phyloP scores from a whole-genome alignment of 2,329 filamentous ascomycete species.

The Leptographium procerum region DNA sequence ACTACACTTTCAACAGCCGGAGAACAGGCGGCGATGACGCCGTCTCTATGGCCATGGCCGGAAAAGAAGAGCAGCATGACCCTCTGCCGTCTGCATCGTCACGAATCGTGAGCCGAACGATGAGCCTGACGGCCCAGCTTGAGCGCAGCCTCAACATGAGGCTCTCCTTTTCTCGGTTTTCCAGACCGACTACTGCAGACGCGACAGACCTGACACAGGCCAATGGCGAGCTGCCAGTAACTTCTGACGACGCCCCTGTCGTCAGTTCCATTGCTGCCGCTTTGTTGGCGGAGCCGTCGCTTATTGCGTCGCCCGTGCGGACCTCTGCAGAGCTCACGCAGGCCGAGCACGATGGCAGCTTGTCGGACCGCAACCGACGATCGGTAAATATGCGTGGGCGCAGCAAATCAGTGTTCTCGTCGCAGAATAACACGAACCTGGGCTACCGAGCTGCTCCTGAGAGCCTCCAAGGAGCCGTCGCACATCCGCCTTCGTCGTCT shows the following conservation, averaged over 20 bases:
- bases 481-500: background rate
- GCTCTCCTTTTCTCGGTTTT: background rate
- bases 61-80: background rate
- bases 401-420: background rate
- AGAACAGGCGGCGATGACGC: background rate
- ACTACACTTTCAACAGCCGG: background rate
- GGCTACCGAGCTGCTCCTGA: background rate
- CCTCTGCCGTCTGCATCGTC: background rate
- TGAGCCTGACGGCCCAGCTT: constrained; percentile 20
- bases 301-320: constrained; percentile 10
- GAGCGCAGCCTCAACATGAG: constrained; percentile 14
- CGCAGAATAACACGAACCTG: background rate
- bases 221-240: background rate
- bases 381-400: background rate
- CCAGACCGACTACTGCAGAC: background rate
- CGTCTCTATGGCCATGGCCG: background rate
- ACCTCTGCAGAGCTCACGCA: background rate
- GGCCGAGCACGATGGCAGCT: background rate
- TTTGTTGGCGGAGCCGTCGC: no score
- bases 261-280: no score
- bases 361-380: background rate
- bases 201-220: background rate
- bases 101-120: constrained; percentile 13
- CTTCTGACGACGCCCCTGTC: constrained; percentile 13
- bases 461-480: no score